These are phyloP conservation scores for Apiotrichum akiyoshidainum DNA, from an alignment of 1,284 basidiomycete species.

Conservation along the genomic window DNA sequence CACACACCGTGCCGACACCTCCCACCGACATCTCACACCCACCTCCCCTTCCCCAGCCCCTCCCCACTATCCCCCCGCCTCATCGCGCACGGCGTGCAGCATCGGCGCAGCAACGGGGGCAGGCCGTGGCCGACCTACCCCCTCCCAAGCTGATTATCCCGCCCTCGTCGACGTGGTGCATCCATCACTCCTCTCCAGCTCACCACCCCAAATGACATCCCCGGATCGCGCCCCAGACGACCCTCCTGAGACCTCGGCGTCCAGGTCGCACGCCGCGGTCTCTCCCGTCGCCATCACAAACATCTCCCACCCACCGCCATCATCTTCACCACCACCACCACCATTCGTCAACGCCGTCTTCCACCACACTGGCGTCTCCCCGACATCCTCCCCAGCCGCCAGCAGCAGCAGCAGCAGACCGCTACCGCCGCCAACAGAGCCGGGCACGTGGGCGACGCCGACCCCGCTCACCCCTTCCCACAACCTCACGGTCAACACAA, in stretches of 20 bases:
- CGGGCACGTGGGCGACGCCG: too few relatives aligned
- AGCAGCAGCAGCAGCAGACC: too few relatives aligned
- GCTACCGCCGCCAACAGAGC: too few relatives aligned
- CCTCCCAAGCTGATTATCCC: neutral
- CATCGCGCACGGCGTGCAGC: neutral
- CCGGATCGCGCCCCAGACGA: slow-evolving; percentile 1
- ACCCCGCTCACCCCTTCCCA: neutral
- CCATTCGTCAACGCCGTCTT: neutral
- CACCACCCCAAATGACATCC: neutral
- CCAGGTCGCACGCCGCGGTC: neutral
- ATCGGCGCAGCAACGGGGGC: neutral
- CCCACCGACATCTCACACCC: neutral
- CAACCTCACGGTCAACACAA: neutral
- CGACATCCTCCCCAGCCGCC: too few relatives aligned
- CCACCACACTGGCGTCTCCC: neutral
- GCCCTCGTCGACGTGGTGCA: neutral
- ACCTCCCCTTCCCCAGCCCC: neutral
- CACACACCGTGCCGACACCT: neutral
- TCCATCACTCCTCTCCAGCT: neutral
- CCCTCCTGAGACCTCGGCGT: neutral
- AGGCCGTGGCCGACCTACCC: slow-evolving; percentile 8
- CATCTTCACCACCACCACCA: too few relatives aligned
- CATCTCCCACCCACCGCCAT: neutral
- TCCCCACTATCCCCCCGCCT: neutral
- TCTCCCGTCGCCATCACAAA: neutral